These are phyloP conservation scores for Xylaria sp. DNA, from an alignment of 2,329 filamentous ascomycete genomes.

Conservation along the genomic window DNA sequence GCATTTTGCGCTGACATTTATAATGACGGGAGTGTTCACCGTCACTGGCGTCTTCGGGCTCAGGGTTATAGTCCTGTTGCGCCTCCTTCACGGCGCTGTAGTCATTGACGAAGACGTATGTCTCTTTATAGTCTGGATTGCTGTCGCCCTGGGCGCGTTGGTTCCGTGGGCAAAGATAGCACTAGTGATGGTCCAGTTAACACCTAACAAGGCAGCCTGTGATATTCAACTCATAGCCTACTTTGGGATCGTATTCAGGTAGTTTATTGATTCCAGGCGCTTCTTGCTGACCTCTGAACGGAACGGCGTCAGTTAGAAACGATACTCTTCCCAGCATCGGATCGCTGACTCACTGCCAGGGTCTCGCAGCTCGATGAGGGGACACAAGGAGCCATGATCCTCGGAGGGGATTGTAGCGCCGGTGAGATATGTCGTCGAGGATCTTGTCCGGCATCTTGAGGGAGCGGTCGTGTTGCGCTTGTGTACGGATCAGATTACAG, in stretches of 20 bases:
- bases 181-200: conserved; percentile 44
- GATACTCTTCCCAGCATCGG: not conserved
- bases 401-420: conserved; percentile 86
- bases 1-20: not conserved
- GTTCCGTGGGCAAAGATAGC: conserved; percentile 93
- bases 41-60: conserved; percentile 37
- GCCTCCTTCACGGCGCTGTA: conserved; percentile 95
- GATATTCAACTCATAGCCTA: conserved; percentile 29
- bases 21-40: conserved; percentile 20
- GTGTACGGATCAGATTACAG: not conserved
- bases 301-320: conserved; percentile 3
- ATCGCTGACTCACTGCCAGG: conserved; percentile 88
- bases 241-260: conserved; percentile 75
- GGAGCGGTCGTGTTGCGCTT: not conserved
- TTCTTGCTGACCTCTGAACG: conserved; percentile 68
- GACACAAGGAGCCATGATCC: conserved; percentile 92
- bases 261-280: conserved; percentile 60
- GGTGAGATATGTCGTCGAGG: conserved; percentile 92
- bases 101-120: conserved; percentile 95
- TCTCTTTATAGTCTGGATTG: conserved; percentile 81
- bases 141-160: conserved; percentile 76
- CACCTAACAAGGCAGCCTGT: not conserved
- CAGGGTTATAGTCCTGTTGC: conserved; percentile 67
- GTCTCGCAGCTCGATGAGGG: conserved; percentile 90
- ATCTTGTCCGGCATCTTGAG: conserved; percentile 64